Base-by-base conservation (phyloP, 208 protist species). In the Leishmania turanica region DNA sequence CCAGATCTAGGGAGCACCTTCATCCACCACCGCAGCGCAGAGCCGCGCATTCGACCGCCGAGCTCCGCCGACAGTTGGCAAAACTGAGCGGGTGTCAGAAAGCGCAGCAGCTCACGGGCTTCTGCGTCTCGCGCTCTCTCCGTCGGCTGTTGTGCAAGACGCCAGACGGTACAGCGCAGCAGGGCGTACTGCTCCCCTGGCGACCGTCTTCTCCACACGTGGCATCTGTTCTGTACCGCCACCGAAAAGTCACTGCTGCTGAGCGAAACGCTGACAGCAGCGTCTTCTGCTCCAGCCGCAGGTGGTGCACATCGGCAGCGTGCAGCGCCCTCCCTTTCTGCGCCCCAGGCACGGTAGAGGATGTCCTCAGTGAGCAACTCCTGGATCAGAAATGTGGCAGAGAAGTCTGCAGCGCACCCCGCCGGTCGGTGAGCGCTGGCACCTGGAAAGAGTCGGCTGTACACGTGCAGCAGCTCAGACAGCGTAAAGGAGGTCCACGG, bases 391-490 rank as follows among this genome's bases (percentile, higher is more conserved):
- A 4, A 6, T 31, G 21, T 3, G 6, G 68, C 15, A 47, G 37
- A 51, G 37, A 31, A 45, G 17, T 17, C 24, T 13, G 68, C 40
- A 47, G 40, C 45, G 37, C 42, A 31, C 37, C 19, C 24, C 17
- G 9, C 17, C 42, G 9, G 21, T 17, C 21, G 40, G 37, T 17
- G 68, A 15, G 40, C n/a, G 27, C 56, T 56, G 24, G 53, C 19
- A 34, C 34, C 42, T 47, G 75, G 75, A 68, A 78, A 78, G 19
- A 83, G 37, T 42, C 80, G 47, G 4, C 11, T 47, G 73, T 83
- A 76, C 40, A 83, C 24, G 42, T 83, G 73, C 11, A 83, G 74
- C 19, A 79, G 49, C 72, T 73, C 60, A 24, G 42, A 51, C 40
- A 78, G 27, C 31, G 73, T 68, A 19, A 78, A 75, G 51, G 17